A percentile compares a stretch with the other conserved stretches of the same genome.
Conservation (phyloP, 2,329 filamentous ascomycete species). For the Didymella exigua region DNA sequence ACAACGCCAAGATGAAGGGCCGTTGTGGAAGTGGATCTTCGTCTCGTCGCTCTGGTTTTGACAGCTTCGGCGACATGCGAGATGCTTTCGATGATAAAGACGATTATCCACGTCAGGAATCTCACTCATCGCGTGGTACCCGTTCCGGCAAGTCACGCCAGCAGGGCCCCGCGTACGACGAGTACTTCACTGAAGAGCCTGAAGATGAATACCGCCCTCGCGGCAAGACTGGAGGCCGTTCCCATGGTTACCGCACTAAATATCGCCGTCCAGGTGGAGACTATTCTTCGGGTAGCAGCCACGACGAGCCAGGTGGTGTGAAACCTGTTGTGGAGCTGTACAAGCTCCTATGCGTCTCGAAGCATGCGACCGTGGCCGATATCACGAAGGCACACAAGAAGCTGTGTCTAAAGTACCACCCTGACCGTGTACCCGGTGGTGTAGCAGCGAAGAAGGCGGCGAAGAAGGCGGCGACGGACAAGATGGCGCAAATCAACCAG, state of each 20-base stretch:
- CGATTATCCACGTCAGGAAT: neutral
- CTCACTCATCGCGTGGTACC: neutral
- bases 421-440: slow-evolving; percentile 60
- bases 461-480: slow-evolving; percentile 23
- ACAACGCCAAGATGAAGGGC: neutral
- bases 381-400: slow-evolving; percentile 98
- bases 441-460: no score
- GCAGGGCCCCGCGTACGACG: neutral
- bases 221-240: neutral
- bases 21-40: neutral
- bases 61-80: neutral
- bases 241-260: neutral
- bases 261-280: neutral
- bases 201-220: neutral
- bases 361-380: slow-evolving; percentile 71
- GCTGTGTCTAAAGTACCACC: slow-evolving; percentile 91
- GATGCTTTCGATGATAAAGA: neutral
- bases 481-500: slow-evolving; percentile 32
- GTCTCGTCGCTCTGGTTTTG: neutral
- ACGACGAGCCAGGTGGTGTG: neutral
- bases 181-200: neutral
- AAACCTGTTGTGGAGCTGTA: slow-evolving; percentile 68
- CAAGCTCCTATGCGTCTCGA: slow-evolving; percentile 76
- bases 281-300: neutral
- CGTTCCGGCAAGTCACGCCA: neutral